These are phyloP conservation scores for Penicillium sp. DNA, from an alignment of 2,329 filamentous ascomycete species.

Conservation along the genomic window DNA sequence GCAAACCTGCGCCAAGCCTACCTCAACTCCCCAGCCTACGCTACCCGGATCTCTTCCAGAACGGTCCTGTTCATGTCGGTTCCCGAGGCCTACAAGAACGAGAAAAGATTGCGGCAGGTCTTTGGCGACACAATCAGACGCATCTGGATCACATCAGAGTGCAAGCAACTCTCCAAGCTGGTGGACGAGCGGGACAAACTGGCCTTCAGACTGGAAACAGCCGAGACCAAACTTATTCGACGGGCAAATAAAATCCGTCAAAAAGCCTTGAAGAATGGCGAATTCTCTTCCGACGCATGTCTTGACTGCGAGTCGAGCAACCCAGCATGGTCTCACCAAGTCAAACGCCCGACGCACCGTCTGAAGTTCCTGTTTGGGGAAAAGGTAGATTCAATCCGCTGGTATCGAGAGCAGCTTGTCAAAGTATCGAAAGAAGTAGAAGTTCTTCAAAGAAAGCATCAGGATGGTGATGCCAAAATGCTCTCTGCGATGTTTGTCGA, in stretches of 20 bases:
- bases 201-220: conserved; percentile 76
- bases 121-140: conserved; percentile 80
- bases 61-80: conserved; percentile 89
- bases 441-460: conserved; percentile 65
- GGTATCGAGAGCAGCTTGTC: conserved; percentile 73
- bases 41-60: conserved; percentile 80
- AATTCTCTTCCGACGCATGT: conserved; percentile 24
- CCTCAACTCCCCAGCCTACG: conserved; percentile 79
- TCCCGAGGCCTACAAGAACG: conserved; percentile 73
- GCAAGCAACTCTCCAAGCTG: conserved; percentile 72
- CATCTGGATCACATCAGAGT: conserved; percentile 81
- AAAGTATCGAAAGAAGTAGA: conserved; percentile 71
- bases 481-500: conserved; percentile 85
- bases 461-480: conserved; percentile 63
- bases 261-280: conserved; percentile 55
- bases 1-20: conserved; percentile 90
- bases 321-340: conserved; percentile 31
- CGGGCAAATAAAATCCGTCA: conserved; percentile 70
- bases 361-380: conserved; percentile 68
- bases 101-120: conserved; percentile 71
- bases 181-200: conserved; percentile 78
- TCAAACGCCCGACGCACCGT: conserved; percentile 72
- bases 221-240: conserved; percentile 84
- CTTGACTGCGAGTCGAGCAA: conserved; percentile 34
- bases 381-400: conserved; percentile 89